Base-by-base conservation (phyloP, 2,329 filamentous ascomycete species). In the Zymoseptoria pseudotritici region DNA sequence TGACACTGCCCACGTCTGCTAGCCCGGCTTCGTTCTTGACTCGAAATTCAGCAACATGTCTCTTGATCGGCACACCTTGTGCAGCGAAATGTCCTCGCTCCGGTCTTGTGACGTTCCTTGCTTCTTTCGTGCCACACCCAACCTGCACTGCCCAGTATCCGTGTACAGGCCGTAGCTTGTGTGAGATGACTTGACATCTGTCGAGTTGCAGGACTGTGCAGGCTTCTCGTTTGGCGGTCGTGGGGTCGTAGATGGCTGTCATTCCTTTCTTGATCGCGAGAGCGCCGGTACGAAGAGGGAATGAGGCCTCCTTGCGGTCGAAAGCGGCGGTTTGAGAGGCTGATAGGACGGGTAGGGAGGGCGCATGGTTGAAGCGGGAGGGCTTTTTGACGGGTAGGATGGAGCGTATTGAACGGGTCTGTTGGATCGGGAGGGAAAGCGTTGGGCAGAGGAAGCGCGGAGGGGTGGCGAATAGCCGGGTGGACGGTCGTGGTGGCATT, bases 101-200 rank as follows among this genome's bases (percentile, higher is more conserved):
- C 2, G 94, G 88, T 69, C 89, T 84, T n/a, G 87, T 87, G 50
- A 94, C 84, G 73, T 95, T 96, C 63, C 80, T 81, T 22, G 88
- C 78, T 62, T 87, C 83, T 73, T 87, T 88, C 73, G 83, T 83
- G 3, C 94, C 94, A 54, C 84, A 79, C 20, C 94, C 94, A 52
- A 99, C 78, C 77, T 97, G 92, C 13, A 97, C 91, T 17, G 93
- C 94, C 81, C 85, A 97, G 79, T 99, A 99, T 20, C 94, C 94
- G 74, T 97, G 86, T 71, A 82, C 80, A 64, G 86, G 80, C 36
- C 86, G 79, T 64, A 90, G 94, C 82, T 96, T 97, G 77, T 90
- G 87, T 61, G 88, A 86, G 49, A 97, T 80, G 8, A 97, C 91
- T 77, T 97, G 89, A 62, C 95, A 91, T 69, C 90, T 83, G 75